These are phyloP conservation scores for Tricholoma bakamatsutake DNA, from an alignment of 768 basidiomycete species.

Conservation along the genomic window DNA sequence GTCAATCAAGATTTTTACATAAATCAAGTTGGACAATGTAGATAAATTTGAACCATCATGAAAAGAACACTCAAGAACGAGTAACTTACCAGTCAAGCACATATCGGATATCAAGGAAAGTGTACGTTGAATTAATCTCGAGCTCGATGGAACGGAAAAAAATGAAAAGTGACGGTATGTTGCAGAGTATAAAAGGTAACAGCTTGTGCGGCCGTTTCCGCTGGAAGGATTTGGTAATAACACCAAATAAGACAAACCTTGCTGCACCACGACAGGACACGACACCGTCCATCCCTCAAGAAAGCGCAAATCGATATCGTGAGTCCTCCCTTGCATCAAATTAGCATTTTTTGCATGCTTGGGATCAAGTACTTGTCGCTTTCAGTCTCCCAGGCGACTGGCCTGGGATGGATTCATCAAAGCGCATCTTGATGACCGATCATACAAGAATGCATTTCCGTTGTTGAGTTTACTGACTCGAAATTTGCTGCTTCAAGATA, in stretches of 20 bases:
- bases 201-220: too few species aligned
- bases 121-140: too few species aligned
- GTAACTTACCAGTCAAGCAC: not conserved
- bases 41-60: not conserved
- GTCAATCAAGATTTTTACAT: not conserved
- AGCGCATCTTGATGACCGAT: conserved; percentile 18
- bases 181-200: too few species aligned
- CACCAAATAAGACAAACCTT: conserved; percentile 12
- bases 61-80: not conserved
- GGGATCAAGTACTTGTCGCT: not conserved
- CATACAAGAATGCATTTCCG: not conserved
- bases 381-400: conserved; percentile 9
- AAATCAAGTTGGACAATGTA: conserved; percentile 2
- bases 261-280: conserved; percentile 1
- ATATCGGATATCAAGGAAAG: not conserved
- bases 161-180: too few species aligned
- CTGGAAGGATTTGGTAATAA: not conserved
- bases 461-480: conserved; percentile 8
- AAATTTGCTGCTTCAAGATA: conserved; percentile 10
- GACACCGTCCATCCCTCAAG: conserved; percentile 24
- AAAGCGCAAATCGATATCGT: conserved; percentile 29
- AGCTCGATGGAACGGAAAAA: too few species aligned
- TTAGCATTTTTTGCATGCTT: not conserved
- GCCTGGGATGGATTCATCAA: conserved; percentile 22
- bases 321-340: conserved; percentile 19